Base-by-base conservation (phyloP, 345 rosid species). In the Dipteronia sinensis region DNA sequence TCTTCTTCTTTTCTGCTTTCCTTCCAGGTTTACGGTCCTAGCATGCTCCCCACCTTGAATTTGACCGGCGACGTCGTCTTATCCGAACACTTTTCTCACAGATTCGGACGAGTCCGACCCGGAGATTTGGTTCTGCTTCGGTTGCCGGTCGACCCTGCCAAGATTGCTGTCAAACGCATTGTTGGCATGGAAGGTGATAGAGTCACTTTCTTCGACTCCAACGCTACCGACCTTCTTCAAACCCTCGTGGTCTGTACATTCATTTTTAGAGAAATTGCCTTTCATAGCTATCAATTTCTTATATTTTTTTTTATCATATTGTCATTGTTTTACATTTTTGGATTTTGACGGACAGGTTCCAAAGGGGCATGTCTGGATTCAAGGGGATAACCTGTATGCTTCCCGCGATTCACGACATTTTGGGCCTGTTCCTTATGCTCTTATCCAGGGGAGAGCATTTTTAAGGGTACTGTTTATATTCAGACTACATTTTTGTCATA, bases 301-400 rank as follows among this genome's bases (percentile, higher is more conserved):
- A 29, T 10, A 23, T 55, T 29, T 71, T 55, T 29, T 71, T 19
- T 17, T 17, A 11, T 71, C 27, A 34, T 56, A 12, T 71, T 53
- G 44, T 10, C 64, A 19, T 17, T 29, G 6, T 51, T 19, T 66
- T 1, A 49, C 22, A 17, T 44, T 58, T 27, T 75, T 20, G 44
- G 76, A 51, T 74, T 69, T 65, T 56, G 25, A 53, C 74, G 73
- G 46, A 49, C 78, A 93, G 97, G 90, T 92, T 23, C 97, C 98
- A 25, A 88, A 87, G 84, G 98, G 97, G 38, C 97, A 94, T 81
- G 88, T 93, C 72, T 94, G 97, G 97, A 87, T 94, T 77, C 97
- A 94, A 76, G 97, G 97, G 44, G 98, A 94, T 84, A 94, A 93
- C 76, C 38, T 87, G 72, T 89, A 91, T 81, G 90, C 87, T 74